Evolutionary conservation across 163 green algal species (phyloP).

Genomic region (Scenedesmus sp.): DNA sequence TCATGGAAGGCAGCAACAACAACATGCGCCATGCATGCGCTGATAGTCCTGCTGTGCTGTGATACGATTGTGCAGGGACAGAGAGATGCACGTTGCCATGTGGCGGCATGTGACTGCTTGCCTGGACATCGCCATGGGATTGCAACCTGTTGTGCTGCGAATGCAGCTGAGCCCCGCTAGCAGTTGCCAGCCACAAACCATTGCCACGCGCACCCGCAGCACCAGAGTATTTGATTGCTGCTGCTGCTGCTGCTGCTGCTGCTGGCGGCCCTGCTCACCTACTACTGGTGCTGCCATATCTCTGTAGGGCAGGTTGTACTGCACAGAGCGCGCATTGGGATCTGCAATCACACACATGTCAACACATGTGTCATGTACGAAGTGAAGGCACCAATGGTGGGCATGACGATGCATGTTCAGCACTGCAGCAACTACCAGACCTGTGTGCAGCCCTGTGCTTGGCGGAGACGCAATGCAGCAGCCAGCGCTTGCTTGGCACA

Average conservation of each 20-base stretch:
- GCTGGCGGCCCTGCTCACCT: conserved; percentile 57
- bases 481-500: background rate
- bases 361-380: background rate
- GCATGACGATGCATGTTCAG: background rate
- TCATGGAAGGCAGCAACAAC: background rate
- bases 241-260: background rate
- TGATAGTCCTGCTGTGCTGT: background rate
- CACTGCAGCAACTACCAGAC: background rate
- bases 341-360: background rate
- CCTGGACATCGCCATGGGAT: background rate
- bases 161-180: background rate
- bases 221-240: background rate
- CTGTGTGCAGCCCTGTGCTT: no score
- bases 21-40: background rate
- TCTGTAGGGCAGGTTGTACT: conserved; percentile 88
- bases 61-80: background rate
- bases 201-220: background rate
- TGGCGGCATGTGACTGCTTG: no score
- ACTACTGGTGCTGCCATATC: conserved; percentile 89
- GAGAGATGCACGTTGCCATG: no score
- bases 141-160: background rate
- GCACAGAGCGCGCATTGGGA: conserved; percentile 65
- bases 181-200: no score
- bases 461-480: background rate
- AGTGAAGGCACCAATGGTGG: background rate